Percentiles rank a stretch among this genome's conserved stretches.
Evolutionary conservation across 163 green algal species (phyloP).

Genomic region (Trebouxia gelatinosa): DNA sequence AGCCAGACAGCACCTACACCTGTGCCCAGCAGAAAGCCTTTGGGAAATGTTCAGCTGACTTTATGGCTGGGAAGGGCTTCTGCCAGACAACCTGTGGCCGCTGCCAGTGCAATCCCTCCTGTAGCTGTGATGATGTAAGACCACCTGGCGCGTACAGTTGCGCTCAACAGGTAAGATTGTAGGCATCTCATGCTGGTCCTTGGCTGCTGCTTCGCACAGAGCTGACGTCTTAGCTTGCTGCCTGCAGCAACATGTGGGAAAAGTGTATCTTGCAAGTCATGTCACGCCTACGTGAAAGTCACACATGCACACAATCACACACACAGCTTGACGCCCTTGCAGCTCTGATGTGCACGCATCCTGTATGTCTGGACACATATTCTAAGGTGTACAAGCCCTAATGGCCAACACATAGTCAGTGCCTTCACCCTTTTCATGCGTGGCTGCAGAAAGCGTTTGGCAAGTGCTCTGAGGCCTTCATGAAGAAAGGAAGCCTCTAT

Average conservation of each 20-base stretch:
- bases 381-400: background rate
- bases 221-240: background rate
- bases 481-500: background rate
- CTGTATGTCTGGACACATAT: background rate
- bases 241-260: background rate
- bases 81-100: constrained; percentile 25
- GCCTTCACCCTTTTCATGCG: background rate
- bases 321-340: no score
- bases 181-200: background rate
- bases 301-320: no score
- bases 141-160: constrained; percentile 12
- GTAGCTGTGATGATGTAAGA: constrained; percentile 17
- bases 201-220: background rate
- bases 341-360: background rate
- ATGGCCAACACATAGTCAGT: background rate
- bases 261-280: background rate
- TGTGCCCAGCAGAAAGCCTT: constrained; percentile 35
- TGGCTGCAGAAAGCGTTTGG: constrained; percentile 10
- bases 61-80: background rate
- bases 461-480: background rate
- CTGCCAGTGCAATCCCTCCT: constrained; percentile 18
- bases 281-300: no score
- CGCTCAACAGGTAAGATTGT: constrained; percentile 8
- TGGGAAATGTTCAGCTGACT: constrained; percentile 9
- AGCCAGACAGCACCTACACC: constrained; percentile 22